Percentiles rank a stretch among this genome's conserved stretches.
Conservation (phyloP, 169 alveolate species). For the Cryptosporidium tyzzeri region DNA sequence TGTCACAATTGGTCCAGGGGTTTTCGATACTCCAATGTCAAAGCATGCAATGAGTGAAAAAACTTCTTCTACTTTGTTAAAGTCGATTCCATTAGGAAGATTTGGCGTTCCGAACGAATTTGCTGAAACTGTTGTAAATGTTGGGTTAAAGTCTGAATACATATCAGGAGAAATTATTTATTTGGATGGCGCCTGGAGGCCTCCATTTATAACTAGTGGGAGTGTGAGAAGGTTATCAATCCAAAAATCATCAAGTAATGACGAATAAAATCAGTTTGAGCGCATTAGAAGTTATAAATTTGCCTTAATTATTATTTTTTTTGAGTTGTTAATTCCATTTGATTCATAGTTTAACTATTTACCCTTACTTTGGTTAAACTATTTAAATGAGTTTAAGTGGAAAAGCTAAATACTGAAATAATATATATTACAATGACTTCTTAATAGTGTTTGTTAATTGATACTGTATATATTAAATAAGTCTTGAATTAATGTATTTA, state of each 20-base stretch:
- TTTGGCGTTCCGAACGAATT: constrained; percentile 84
- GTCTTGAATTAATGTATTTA: background rate
- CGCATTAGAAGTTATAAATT: background rate
- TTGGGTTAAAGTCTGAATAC: constrained; percentile 79
- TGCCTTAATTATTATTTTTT: background rate
- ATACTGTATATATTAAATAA: too few species aligned
- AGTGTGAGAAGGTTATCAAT: constrained; percentile 38
- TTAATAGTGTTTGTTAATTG: background rate
- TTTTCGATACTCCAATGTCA: constrained; percentile 84
- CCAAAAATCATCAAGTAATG: constrained; percentile 31
- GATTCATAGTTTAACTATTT: too few species aligned
- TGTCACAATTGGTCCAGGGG: constrained; percentile 85
- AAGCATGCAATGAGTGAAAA: constrained; percentile 77
- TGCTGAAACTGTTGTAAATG: constrained; percentile 80
- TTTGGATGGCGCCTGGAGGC: constrained; percentile 85
- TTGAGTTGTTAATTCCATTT: background rate
- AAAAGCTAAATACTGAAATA: too few species aligned
- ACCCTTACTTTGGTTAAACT: background rate
- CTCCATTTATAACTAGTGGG: constrained; percentile 65
- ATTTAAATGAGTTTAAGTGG: background rate
- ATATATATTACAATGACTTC: background rate
- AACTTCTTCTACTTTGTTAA: constrained; percentile 60
- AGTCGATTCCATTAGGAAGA: constrained; percentile 85
- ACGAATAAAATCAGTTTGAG: background rate
- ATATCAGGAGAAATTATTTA: constrained; percentile 82